Evolutionary conservation across 164 flowering plant species (phyloP).

Genomic region (Macadamia integrifolia): DNA sequence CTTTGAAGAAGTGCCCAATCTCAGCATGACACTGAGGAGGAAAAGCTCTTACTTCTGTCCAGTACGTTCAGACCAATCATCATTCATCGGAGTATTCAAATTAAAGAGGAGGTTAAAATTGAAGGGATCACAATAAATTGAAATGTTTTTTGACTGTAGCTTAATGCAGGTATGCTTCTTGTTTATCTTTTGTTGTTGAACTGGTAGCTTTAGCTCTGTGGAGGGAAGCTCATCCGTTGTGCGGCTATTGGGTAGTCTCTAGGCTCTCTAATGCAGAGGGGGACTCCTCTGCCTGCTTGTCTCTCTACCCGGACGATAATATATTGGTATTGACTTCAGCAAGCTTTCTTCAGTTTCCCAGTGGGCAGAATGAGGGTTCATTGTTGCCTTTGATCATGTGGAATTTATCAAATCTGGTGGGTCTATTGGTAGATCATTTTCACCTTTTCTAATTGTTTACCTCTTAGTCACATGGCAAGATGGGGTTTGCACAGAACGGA

Average conservation of each 20-base stretch:
- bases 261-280: background rate
- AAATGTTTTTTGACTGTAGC: slow-evolving; percentile 18
- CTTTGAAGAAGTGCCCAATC: too few relatives aligned
- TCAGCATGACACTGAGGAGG: too few relatives aligned
- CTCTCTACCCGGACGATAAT: slow-evolving; percentile 6
- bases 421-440: slow-evolving; percentile 6
- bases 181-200: slow-evolving; percentile 42
- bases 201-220: slow-evolving; percentile 46
- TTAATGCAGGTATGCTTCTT: slow-evolving; percentile 26
- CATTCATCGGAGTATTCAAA: too few relatives aligned
- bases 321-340: slow-evolving; percentile 22
- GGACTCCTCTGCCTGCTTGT: slow-evolving; percentile 7
- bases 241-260: slow-evolving; percentile 31
- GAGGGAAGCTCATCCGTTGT: slow-evolving; percentile 36
- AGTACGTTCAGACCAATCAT: too few relatives aligned
- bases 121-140: too few relatives aligned
- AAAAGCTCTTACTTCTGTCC: too few relatives aligned
- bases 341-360: slow-evolving; percentile 29
- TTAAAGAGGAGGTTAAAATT: too few relatives aligned
- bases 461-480: background rate
- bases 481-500: background rate
- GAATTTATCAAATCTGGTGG: slow-evolving; percentile 40
- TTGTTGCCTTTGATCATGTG: slow-evolving; percentile 35
- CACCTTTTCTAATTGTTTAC: background rate
- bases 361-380: slow-evolving; percentile 40